Evolutionary conservation across 352 stramenopile genomes (phyloP), one percentile per base, ranked within the genome.

Genomic region (Globisporangium splendens): DNA sequence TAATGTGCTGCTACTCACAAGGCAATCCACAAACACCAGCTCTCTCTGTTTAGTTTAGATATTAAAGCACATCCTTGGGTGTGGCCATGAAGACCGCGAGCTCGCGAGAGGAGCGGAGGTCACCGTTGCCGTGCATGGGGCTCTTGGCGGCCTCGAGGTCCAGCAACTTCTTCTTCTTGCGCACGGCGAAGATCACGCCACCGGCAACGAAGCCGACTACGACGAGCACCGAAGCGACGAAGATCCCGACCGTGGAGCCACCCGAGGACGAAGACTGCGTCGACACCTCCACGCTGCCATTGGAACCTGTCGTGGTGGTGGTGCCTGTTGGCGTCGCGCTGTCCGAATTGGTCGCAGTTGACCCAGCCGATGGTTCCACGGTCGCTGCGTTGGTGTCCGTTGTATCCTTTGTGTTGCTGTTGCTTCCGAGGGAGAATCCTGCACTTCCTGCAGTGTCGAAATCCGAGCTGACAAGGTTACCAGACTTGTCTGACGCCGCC

Each of bases 101-200:
- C 33, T 80, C 60, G 51, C 62, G 65, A 12, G 51, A 41, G 15
- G 51, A 48, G 47, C 14, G 14, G 10, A 8, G 15, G 17, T 24
- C 10, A 17, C 2, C 24, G n/a, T 54, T 20, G 8, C 43, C 20
- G 22, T 62, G 55, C 51, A 65, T 56, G 52, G 59, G 56, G n/a
- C 38, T 55, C 56, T 72, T 73, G 42, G 52, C 17, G 24, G 24
- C 24, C 22, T 65, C 70, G 20, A 46, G 46, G 18, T 87, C 76
- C 31, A 84, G 47, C 56, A 71, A 39, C 43, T 76, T 41, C 71
- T 89, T 84, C 69, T 83, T 87, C 68, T 75, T 79, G 52, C 71
- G 76, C 18, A 74, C 56, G 13, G 78, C 63, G 46, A 79, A 70
- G 46, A 83, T 66, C 12, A 74, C 60, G 20, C 56, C 66, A 2